phyloP scores from a whole-genome alignment of 495 filamentous ascomycete genomes.

The Aspergillus heteromorphus region DNA sequence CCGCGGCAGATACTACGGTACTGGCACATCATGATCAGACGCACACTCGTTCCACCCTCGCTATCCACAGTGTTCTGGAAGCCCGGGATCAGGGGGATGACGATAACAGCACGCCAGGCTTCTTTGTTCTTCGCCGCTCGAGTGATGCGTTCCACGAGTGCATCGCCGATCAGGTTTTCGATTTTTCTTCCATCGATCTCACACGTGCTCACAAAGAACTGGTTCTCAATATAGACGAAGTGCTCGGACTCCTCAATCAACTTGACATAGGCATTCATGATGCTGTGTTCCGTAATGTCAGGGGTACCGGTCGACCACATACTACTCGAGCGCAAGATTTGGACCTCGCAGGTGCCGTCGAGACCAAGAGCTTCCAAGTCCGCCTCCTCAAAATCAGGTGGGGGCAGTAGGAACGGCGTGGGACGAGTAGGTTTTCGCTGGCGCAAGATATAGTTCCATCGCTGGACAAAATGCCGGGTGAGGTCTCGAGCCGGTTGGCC shows the following conservation, averaged over 20 bases:
- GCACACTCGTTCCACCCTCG: constrained; percentile 88
- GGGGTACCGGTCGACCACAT: constrained; percentile 90
- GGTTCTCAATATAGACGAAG: constrained; percentile 98
- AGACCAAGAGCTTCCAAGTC: constrained; percentile 86
- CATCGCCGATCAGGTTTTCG: constrained; percentile 91
- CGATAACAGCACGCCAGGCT: constrained; percentile 87
- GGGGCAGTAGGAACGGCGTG: constrained; percentile 87
- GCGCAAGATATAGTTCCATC: constrained; percentile 96
- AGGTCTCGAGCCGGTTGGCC: constrained; percentile 93
- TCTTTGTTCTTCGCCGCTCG: constrained; percentile 79
- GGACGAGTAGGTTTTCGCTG: constrained; percentile 91
- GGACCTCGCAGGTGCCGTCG: constrained; percentile 90
- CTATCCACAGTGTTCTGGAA: constrained; percentile 96
- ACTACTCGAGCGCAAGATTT: constrained; percentile 84
- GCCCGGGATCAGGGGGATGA: constrained; percentile 95
- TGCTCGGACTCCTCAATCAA: constrained; percentile 93
- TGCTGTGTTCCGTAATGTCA: constrained; percentile 79
- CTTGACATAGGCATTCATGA: constrained; percentile 92
- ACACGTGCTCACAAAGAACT: constrained; percentile 96
- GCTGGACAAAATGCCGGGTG: constrained; percentile 95
- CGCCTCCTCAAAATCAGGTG: constrained; percentile 79
- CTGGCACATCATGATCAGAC: constrained; percentile 96
- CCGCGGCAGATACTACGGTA: constrained; percentile 96
- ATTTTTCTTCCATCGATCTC: constrained; percentile 83
- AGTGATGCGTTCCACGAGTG: constrained; percentile 85